Evolutionary conservation across 441 rosid genomes (phyloP).

Genomic region (Euphorbia corollata): DNA sequence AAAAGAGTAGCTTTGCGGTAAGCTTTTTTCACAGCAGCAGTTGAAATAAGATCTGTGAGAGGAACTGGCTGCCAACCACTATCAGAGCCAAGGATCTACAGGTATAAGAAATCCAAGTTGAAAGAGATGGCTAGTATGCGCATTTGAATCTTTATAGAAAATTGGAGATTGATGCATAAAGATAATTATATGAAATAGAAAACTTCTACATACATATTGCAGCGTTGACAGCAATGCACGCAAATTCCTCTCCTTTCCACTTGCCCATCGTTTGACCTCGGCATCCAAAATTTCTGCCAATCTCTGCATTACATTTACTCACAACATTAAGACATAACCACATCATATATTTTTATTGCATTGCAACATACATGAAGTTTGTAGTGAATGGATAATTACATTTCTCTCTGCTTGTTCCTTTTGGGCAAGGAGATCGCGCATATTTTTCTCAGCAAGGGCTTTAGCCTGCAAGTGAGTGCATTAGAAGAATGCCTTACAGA

Average conservation of each 20-base stretch:
- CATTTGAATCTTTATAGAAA: no score
- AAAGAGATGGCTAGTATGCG: neutral
- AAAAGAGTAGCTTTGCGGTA: slow-evolving; percentile 85
- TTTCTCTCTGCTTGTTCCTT: slow-evolving; percentile 89
- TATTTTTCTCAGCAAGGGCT: slow-evolving; percentile 93
- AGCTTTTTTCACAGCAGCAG: slow-evolving; percentile 79
- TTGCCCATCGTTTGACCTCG: slow-evolving; percentile 90
- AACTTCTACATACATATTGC: slow-evolving; percentile 54
- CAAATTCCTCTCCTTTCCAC: slow-evolving; percentile 79
- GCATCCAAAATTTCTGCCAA: slow-evolving; percentile 71
- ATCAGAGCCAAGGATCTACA: slow-evolving; percentile 86
- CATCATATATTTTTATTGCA: neutral
- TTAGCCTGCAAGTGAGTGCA: slow-evolving; percentile 58
- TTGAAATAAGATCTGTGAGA: slow-evolving; percentile 63
- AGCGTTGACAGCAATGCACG: slow-evolving; percentile 90
- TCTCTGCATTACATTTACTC: slow-evolving; percentile 43
- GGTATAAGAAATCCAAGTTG: neutral
- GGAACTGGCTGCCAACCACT: slow-evolving; percentile 90
- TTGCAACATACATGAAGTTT: neutral
- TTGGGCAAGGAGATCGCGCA: slow-evolving; percentile 75
- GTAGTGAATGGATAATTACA: slow-evolving; percentile 36
- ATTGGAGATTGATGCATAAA: neutral
- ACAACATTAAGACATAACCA: slow-evolving; percentile 18
- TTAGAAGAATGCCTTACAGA: slow-evolving; percentile 13
- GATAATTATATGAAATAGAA: slow-evolving; percentile 6